Base-by-base conservation (phyloP, 352 stramenopile species). In the Pythium apleroticum region DNA sequence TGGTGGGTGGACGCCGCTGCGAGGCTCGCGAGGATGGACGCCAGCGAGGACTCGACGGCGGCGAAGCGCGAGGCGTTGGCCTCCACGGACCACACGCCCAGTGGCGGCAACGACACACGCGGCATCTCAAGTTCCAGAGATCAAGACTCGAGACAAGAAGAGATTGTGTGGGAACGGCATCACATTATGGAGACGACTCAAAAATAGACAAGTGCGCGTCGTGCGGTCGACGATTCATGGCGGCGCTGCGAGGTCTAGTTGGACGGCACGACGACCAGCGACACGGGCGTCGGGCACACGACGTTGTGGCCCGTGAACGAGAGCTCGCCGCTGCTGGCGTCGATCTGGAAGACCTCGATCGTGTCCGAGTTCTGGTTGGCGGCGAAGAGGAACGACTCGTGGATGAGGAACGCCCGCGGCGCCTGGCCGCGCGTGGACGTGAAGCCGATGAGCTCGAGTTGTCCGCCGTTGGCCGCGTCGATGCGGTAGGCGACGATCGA, bases 341-440 rank as follows among this genome's bases (percentile, higher is more conserved):
- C 73, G 62, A 84, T 49, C 39, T 65, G 25, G 66, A 83, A 85
- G n/a, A 80, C 53, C 28, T 78, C 56, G 53, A 85, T 83, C 24
- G 57, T 74, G 67, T 78, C 64, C 49, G 74, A 70, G 67, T 85
- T 73, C 60, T 85, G 77, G 71, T 85, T 85, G 25, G 77, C 77
- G 4, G 66, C 77, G 1, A 82, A 56, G 12, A 85, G 48, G 14
- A 76, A 73, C 22, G 70, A 20, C 11, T 55, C 55, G 41, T 62
- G 57, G 63, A 83, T 58, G 15, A 72, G 48, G 54, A 86, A 77
- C 54, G 72, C 69, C 28, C 77, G 77, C 28, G 77, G 77, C 9
- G 49, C 46, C 52, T 65, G 52, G 27, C 76, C 76, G 20, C 74
- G 72, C 50, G 74, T 72, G n/a, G 66, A 53, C 48, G 60, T 62